A percentile compares a stretch with the other conserved stretches of the same genome.
These are phyloP conservation scores for Penicillium manginii DNA, from an alignment of 495 filamentous ascomycete genomes.

Conservation along the genomic window DNA sequence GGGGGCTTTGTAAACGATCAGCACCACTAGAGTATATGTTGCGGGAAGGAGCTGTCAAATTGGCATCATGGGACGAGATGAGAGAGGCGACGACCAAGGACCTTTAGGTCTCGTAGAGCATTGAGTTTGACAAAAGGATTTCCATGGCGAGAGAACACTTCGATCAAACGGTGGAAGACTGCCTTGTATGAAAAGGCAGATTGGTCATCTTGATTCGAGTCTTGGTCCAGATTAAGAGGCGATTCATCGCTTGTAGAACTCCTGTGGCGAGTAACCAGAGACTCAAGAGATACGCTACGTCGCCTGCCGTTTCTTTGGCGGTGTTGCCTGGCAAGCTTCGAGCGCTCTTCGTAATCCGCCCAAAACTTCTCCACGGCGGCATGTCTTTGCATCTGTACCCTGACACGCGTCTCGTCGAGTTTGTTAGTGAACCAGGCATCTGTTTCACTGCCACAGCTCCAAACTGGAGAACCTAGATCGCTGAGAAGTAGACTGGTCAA, in stretches of 20 bases:
- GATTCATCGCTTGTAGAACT: background rate
- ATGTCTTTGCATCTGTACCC: conserved; percentile 69
- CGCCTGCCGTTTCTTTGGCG: conserved; percentile 29
- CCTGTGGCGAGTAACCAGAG: background rate
- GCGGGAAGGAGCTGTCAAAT: conserved; percentile 22
- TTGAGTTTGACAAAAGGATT: conserved; percentile 87
- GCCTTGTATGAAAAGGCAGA: conserved; percentile 67
- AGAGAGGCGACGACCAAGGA: conserved; percentile 79
- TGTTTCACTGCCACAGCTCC: conserved; percentile 85
- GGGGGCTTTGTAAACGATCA: conserved; percentile 3
- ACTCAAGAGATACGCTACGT: conserved; percentile 42
- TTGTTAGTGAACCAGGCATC: conserved; percentile 84
- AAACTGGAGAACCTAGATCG: conserved; percentile 84
- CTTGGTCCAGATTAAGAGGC: background rate
- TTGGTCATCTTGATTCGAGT: conserved; percentile 8
- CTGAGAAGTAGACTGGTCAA: conserved; percentile 85
- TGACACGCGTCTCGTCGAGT: conserved; percentile 76
- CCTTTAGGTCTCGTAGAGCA: conserved; percentile 80
- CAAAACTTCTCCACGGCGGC: conserved; percentile 54
- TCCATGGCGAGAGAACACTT: conserved; percentile 87
- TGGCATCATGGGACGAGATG: conserved; percentile 51
- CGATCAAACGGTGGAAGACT: conserved; percentile 78
- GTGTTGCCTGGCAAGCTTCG: conserved; percentile 23
- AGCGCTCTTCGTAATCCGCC: conserved; percentile 43
- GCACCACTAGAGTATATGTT: background rate